phyloP scores from a whole-genome alignment of 208 protist genomes.

The Leishmania lainsoni region DNA sequence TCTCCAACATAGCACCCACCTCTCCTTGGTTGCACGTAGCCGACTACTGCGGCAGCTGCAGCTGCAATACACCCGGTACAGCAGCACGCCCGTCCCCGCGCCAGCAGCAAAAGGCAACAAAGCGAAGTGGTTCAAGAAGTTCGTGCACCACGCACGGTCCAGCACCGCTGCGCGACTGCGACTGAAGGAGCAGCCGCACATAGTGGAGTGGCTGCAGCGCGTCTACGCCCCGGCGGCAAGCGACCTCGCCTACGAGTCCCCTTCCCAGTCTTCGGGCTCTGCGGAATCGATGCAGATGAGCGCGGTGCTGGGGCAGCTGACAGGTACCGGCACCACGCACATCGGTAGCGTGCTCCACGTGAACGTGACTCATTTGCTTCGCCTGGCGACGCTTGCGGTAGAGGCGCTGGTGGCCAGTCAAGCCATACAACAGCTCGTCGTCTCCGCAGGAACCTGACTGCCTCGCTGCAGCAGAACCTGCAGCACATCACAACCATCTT shows the following conservation, averaged over 20 bases:
- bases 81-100: constrained; percentile 2
- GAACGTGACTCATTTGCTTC: constrained; percentile 32
- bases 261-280: neutral
- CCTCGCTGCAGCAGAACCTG: constrained; percentile 31
- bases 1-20: constrained; percentile 30
- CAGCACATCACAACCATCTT: constrained; percentile 32
- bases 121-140: constrained; percentile 35
- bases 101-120: constrained; percentile 9
- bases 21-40: constrained; percentile 10
- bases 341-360: constrained; percentile 30
- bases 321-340: constrained; percentile 21
- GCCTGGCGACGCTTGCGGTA: constrained; percentile 35
- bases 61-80: constrained; percentile 27
- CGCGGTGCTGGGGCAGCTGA: constrained; percentile 12
- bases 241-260: constrained; percentile 19
- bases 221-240: constrained; percentile 15
- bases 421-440: constrained; percentile 39
- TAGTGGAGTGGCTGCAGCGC: constrained; percentile 23
- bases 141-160: constrained; percentile 16
- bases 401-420: constrained; percentile 28
- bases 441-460: constrained; percentile 33
- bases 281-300: constrained; percentile 3
- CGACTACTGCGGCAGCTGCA: constrained; percentile 24
- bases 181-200: constrained; percentile 20
- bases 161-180: constrained; percentile 22